Percentiles rank a stretch among this genome's conserved stretches.
These are phyloP conservation scores for Echria macrotheca DNA, from an alignment of 495 filamentous ascomycete genomes.

Conservation along the genomic window DNA sequence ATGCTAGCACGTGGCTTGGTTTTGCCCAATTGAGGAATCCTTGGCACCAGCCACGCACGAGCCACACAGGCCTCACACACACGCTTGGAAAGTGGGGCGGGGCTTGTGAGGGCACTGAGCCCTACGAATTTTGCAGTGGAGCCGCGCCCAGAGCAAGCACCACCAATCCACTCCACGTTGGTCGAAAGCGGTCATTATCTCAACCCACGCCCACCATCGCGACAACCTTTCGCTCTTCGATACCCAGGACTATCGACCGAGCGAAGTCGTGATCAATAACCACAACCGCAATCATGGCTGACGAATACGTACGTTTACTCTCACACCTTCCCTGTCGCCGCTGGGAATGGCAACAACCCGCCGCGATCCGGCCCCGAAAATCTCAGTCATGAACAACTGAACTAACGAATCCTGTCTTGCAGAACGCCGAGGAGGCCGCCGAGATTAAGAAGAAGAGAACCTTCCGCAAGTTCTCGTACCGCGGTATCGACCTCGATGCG, in stretches of 20 bases:
- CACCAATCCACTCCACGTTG: constrained; percentile 13
- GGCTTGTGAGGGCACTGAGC: constrained; percentile 29
- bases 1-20: no score
- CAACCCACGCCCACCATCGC: constrained; percentile 29
- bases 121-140: constrained; percentile 35
- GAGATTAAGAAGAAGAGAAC: constrained; percentile 99
- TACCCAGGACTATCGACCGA: constrained; percentile 31
- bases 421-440: constrained; percentile 94
- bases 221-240: constrained; percentile 37
- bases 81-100: constrained; percentile 16
- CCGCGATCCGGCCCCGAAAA: no score
- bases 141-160: constrained; percentile 12
- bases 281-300: constrained; percentile 76
- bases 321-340: constrained; percentile 2
- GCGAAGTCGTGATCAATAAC: constrained; percentile 32
- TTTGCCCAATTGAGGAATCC: neutral
- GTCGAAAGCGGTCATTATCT: constrained; percentile 18
- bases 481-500: constrained; percentile 98
- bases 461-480: constrained; percentile 99
- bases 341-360: no score
- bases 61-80: constrained; percentile 3
- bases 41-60: neutral
- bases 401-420: constrained; percentile 13
- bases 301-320: constrained; percentile 79
- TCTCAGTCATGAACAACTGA: no score